A percentile compares a stretch with the other conserved stretches of the same genome.
These are phyloP conservation scores for Diaporthe sp. DNA, from an alignment of 2,329 filamentous ascomycete genomes.

Conservation along the genomic window DNA sequence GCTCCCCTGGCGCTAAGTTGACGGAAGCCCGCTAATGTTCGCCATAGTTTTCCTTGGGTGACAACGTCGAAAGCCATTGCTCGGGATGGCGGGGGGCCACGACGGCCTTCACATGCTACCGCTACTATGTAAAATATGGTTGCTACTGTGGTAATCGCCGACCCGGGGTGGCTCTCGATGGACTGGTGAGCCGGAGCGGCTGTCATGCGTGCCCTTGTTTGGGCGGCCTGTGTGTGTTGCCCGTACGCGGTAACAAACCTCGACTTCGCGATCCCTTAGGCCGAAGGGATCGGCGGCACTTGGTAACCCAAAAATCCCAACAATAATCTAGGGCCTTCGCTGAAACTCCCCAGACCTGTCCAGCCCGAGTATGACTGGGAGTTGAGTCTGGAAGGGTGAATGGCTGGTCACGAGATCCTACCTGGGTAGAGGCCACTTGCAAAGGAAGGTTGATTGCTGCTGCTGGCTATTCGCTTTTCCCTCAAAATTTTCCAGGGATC, in stretches of 20 bases:
- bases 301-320: constrained; percentile 5
- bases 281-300: constrained; percentile 22
- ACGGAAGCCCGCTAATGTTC: constrained; percentile 23
- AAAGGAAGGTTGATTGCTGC: not conserved
- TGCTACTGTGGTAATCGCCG: constrained; percentile 13
- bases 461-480: constrained; percentile 18
- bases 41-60: constrained; percentile 23
- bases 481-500: not conserved
- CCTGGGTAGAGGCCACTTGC: not conserved
- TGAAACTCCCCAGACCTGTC: not conserved
- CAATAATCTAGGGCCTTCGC: not conserved
- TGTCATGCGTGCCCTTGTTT: not conserved
- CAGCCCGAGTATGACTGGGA: not conserved
- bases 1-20: constrained; percentile 30
- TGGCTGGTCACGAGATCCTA: not conserved
- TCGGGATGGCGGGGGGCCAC: constrained; percentile 12
- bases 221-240: not conserved
- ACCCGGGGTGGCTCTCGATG: not conserved
- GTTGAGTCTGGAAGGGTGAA: not conserved
- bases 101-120: constrained; percentile 16
- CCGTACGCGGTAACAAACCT: not conserved
- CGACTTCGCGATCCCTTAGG: constrained; percentile 6
- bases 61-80: constrained; percentile 23
- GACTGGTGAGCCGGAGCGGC: constrained; percentile 8
- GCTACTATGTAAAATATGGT: not conserved